Percentiles rank a stretch among this genome's conserved stretches.
phyloP scores from a whole-genome alignment of 106 monocot species.

The Allium fistulosum region DNA sequence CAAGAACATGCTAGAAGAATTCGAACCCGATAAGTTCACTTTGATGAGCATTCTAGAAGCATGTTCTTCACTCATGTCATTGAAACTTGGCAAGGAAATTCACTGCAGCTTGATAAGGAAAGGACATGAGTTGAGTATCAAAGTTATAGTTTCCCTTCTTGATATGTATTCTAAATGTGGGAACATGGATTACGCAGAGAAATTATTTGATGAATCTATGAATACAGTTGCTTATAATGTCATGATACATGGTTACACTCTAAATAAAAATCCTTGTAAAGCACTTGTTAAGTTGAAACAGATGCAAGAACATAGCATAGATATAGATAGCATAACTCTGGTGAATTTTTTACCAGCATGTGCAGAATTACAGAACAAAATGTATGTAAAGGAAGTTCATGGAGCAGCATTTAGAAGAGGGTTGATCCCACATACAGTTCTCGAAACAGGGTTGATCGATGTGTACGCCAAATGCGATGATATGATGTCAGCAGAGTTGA shows the following conservation, averaged over 20 bases:
- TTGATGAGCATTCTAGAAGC: slow-evolving; percentile 45
- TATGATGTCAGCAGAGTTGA: slow-evolving; percentile 31
- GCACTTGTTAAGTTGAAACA: slow-evolving; percentile 28
- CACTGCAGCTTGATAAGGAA: slow-evolving; percentile 46
- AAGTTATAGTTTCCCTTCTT: slow-evolving; percentile 42
- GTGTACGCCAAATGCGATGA: slow-evolving; percentile 63
- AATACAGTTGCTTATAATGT: slow-evolving; percentile 66
- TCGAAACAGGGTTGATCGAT: slow-evolving; percentile 54
- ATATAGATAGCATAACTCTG: slow-evolving; percentile 47
- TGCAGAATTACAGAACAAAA: slow-evolving; percentile 17
- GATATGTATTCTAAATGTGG: slow-evolving; percentile 82
- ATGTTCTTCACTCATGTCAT: slow-evolving; percentile 25
- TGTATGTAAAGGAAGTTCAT: slow-evolving; percentile 46
- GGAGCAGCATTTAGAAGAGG: slow-evolving; percentile 44
- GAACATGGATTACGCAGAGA: slow-evolving; percentile 38
- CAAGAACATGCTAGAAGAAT: slow-evolving; percentile 27
- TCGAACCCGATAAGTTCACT: slow-evolving; percentile 31
- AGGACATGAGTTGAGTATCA: slow-evolving; percentile 31
- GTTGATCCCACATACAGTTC: slow-evolving; percentile 46
- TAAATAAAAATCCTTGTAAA: slow-evolving; percentile 26
- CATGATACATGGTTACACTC: slow-evolving; percentile 58
- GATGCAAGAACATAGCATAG: slow-evolving; percentile 30
- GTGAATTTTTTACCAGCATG: slow-evolving; percentile 59
- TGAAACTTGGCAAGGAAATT: slow-evolving; percentile 50
- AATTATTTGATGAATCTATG: slow-evolving; percentile 23